phyloP scores from a whole-genome alignment of 441 rosid species.

The Omphalea diandra region DNA sequence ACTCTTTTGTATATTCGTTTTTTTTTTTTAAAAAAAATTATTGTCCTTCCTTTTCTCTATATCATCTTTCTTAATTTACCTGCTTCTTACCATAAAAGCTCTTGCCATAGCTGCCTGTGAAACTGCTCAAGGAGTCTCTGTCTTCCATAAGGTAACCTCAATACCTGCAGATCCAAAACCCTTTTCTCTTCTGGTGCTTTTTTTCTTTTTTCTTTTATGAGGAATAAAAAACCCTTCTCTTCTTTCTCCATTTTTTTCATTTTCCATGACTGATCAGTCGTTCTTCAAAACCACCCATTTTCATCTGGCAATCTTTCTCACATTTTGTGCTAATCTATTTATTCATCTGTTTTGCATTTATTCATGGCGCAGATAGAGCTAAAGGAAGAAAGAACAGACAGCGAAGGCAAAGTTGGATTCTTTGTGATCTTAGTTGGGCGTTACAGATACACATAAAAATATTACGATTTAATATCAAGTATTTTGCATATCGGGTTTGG shows the following conservation, averaged over 20 bases:
- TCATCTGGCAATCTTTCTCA: not conserved
- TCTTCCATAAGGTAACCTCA: slow-evolving; percentile 28
- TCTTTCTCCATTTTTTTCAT: too few species aligned
- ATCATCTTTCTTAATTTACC: not conserved
- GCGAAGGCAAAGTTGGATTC: slow-evolving; percentile 29
- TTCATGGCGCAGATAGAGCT: slow-evolving; percentile 13
- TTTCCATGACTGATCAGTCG: slow-evolving; percentile 20
- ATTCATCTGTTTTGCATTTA: not conserved
- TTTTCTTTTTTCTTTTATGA: slow-evolving; percentile 12
- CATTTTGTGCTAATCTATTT: slow-evolving; percentile 14
- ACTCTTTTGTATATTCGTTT: not conserved
- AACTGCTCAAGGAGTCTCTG: slow-evolving; percentile 22
- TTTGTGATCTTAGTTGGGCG: slow-evolving; percentile 33
- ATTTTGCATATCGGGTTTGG: slow-evolving; percentile 7
- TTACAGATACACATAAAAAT: slow-evolving; percentile 12
- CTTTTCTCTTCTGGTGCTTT: not conserved
- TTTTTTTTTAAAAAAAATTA: slow-evolving; percentile 3
- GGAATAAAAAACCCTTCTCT: slow-evolving; percentile 14
- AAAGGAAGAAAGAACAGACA: slow-evolving; percentile 16
- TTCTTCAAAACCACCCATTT: slow-evolving; percentile 20
- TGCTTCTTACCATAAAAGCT: slow-evolving; percentile 32
- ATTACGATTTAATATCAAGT: slow-evolving; percentile 22
- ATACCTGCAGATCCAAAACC: slow-evolving; percentile 27
- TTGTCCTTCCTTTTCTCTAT: slow-evolving; percentile 14
- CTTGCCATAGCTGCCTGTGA: slow-evolving; percentile 20